A percentile compares a stretch with the other conserved stretches of the same genome.
These are phyloP conservation scores for Pseudocercospora ulei DNA, from an alignment of 2,329 filamentous ascomycete genomes.

Conservation along the genomic window DNA sequence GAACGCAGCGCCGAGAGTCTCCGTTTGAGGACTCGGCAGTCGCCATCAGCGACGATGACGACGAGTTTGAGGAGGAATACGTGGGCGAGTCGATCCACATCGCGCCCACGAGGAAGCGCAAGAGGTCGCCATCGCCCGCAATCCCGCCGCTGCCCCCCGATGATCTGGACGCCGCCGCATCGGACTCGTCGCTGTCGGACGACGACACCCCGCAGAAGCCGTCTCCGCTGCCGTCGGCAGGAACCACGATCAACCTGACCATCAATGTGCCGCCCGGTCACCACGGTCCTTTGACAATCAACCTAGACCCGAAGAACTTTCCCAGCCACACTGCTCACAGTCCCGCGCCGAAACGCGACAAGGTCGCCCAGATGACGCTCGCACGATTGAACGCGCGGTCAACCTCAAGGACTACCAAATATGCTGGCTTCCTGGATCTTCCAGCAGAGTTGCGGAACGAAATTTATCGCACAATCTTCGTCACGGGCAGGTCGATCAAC, in stretches of 20 bases:
- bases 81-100: conserved; percentile 29
- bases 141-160: conserved; percentile 20
- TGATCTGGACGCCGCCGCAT: conserved; percentile 15
- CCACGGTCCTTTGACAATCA: conserved; percentile 40
- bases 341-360: conserved; percentile 12
- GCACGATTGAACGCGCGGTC: conserved; percentile 21
- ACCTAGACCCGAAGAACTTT: conserved; percentile 32
- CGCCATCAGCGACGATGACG: conserved; percentile 34
- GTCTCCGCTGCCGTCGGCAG: conserved; percentile 3
- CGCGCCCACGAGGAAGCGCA: conserved; percentile 28
- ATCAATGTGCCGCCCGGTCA: conserved; percentile 42
- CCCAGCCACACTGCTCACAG: neutral
- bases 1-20: conserved; percentile 33
- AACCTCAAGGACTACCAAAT: conserved; percentile 17
- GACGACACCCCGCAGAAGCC: neutral
- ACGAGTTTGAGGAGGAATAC: conserved; percentile 32
- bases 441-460: conserved; percentile 42
- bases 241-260: conserved; percentile 35
- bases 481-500: conserved; percentile 31
- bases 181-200: conserved; percentile 18
- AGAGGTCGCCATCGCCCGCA: conserved; percentile 27
- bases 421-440: conserved; percentile 30
- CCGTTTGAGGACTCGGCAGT: conserved; percentile 38
- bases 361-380: conserved; percentile 16
- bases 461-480: conserved; percentile 41